Base-by-base conservation (phyloP, 208 protist genomes). In the Spongospora subterranea region DNA sequence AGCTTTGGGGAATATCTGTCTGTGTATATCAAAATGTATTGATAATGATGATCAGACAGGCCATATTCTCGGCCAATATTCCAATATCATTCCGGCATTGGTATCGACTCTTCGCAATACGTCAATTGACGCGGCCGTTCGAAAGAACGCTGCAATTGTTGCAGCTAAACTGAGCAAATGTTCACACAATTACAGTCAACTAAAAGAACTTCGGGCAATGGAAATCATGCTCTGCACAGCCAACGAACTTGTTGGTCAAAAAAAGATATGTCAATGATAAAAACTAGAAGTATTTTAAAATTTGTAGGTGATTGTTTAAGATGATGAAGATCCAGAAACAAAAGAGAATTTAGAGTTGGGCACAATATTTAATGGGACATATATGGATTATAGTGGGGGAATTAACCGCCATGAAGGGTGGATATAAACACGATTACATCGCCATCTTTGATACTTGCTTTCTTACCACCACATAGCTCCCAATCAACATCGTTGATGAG, bases 401-500 rank as follows among this genome's bases (percentile, higher is more conserved):
- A 24, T 35, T 82, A 82, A 17, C 71, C 71, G n/a, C 71, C 71
- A 35, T 82, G 71, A 35, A 82, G 71, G 11, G 71, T 82, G 17
- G 71, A 82, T 39, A 82, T 82, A 43, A 82, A 82, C 17, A 43
- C 40, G 71, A 82, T 43, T 20, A 20, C 13, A n/a, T 82, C 71
- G 13, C 71, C 71, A 35, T 82, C 71, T 82, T 43, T 35, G n/a
- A 82, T n/a, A 39, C 17, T 82, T 20, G 35, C 6, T 13, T 82
- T 43, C 17, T 40, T 6, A 35, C 71, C 71, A n/a, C 11, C 71
- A 13, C 35, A 6, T 43, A 82, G 35, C n/a, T 82, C 71, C 71
- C 71, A 82, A 43, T 82, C 71, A n/a, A 43, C 71, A 82, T 82
- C 71, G 40, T 82, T 82, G 71, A 82, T 82, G 6, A 82, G n/a